These are phyloP conservation scores for Trametes pubescens DNA, from an alignment of 1,284 basidiomycete species.

Conservation along the genomic window DNA sequence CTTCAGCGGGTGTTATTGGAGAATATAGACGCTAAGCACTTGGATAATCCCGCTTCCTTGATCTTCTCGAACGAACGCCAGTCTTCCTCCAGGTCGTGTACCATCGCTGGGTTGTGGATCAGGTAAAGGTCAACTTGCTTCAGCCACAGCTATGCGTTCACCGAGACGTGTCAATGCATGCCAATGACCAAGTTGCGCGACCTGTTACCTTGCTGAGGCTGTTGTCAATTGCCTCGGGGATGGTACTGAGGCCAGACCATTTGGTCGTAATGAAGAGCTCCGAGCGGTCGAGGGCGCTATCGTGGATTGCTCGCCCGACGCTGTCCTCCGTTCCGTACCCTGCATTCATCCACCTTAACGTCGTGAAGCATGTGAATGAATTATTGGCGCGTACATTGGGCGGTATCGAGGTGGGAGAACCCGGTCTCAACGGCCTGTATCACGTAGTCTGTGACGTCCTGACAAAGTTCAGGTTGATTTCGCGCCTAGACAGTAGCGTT, in stretches of 20 bases:
- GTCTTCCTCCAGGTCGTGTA: conserved; percentile 57
- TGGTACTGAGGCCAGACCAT: conserved; percentile 64
- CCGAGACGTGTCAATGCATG: neutral
- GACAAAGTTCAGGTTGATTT: neutral
- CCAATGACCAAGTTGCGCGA: neutral
- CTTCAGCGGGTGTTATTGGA: neutral
- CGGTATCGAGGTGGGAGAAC: conserved; percentile 47
- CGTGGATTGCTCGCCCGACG: conserved; percentile 48
- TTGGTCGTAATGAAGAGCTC: conserved; percentile 56
- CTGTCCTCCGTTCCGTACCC: conserved; percentile 51
- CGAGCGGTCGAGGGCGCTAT: conserved; percentile 44
- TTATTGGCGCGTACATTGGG: conserved; percentile 40
- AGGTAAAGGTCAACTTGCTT: conserved; percentile 78
- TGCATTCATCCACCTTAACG: conserved; percentile 18
- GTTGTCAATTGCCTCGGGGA: conserved; percentile 61
- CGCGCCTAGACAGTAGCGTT: neutral
- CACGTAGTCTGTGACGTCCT: conserved; percentile 47
- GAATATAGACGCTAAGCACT: conserved; percentile 46
- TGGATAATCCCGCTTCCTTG: conserved; percentile 63
- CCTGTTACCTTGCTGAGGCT: conserved; percentile 62
- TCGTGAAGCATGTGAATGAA: neutral
- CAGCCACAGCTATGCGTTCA: conserved; percentile 60
- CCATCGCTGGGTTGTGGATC: conserved; percentile 58
- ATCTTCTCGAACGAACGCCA: conserved; percentile 72
- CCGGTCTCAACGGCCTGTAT: conserved; percentile 46